Percentiles rank a stretch among this genome's conserved stretches.
phyloP scores from a whole-genome alignment of 163 green algal species.

The Scenedesmus sp. region DNA sequence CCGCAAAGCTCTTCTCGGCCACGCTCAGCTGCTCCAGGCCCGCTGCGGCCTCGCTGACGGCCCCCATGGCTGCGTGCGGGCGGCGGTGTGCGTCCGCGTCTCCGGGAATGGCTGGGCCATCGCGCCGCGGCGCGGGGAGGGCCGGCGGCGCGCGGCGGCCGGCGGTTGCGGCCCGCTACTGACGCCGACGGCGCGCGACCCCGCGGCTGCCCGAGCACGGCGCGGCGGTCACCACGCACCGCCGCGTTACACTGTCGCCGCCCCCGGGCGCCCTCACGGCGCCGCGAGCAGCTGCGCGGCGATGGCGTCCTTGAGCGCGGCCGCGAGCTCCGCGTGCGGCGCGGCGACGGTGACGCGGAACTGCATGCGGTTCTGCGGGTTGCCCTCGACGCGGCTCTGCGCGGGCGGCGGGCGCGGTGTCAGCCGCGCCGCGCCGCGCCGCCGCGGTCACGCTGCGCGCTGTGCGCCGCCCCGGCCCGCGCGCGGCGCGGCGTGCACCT shows the following conservation, averaged over 20 bases:
- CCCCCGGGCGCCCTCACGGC: slow-evolving; percentile 1
- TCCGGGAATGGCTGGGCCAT: no score
- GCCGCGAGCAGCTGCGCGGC: background rate
- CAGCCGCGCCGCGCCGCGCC: no score
- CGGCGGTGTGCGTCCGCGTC: no score
- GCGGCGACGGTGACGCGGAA: slow-evolving; percentile 69
- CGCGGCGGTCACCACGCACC: background rate
- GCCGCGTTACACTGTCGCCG: no score
- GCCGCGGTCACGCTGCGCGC: no score
- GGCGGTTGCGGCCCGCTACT: no score
- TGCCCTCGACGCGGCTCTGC: slow-evolving; percentile 67
- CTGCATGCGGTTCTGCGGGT: slow-evolving; percentile 63
- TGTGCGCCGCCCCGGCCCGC: no score
- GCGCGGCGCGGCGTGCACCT: slow-evolving; percentile 37
- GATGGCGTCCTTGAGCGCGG: slow-evolving; percentile 27
- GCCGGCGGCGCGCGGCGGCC: no score
- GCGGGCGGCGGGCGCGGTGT: no score
- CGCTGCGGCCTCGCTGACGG: background rate
- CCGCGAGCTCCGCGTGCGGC: slow-evolving; percentile 44
- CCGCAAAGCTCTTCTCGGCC: no score
- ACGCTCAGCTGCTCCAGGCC: background rate
- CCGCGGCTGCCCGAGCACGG: background rate
- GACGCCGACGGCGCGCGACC: no score
- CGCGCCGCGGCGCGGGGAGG: no score
- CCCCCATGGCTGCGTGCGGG: slow-evolving; percentile 21